Evolutionary conservation across 2,329 filamentous ascomycete species (phyloP).

Genomic region (Phialophora expanda): DNA sequence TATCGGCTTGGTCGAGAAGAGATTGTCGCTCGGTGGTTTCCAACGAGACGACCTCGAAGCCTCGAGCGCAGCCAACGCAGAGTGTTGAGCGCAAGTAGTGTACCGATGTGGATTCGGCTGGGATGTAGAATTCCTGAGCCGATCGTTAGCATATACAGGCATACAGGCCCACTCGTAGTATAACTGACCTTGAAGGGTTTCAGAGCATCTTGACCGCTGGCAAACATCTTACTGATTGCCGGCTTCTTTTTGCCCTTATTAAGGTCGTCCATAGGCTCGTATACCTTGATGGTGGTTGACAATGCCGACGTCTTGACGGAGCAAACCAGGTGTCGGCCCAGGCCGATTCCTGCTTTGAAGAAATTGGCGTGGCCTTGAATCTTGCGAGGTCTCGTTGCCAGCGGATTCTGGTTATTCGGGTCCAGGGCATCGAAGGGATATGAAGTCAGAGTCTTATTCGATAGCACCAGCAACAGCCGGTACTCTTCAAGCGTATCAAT

Average conservation of each 20-base stretch:
- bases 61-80: conserved; percentile 91
- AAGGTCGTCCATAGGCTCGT: conserved; percentile 94
- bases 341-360: conserved; percentile 95
- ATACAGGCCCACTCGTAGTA: not conserved
- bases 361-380: conserved; percentile 98
- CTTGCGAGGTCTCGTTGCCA: conserved; percentile 88
- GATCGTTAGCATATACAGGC: conserved; percentile 35
- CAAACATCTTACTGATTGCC: conserved; percentile 94
- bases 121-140: conserved; percentile 88
- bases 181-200: conserved; percentile 79
- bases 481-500: conserved; percentile 97
- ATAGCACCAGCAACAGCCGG: conserved; percentile 84
- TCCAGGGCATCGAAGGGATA: conserved; percentile 88
- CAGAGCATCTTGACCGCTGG: conserved; percentile 87
- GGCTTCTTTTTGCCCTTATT: conserved; percentile 94
- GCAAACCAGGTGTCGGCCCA: conserved; percentile 92
- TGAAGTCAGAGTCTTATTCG: conserved; percentile 90
- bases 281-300: conserved; percentile 98
- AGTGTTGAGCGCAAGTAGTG: conserved; percentile 97
- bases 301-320: conserved; percentile 93
- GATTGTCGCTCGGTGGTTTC: conserved; percentile 98
- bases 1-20: conserved; percentile 94
- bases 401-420: conserved; percentile 72
- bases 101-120: conserved; percentile 95
- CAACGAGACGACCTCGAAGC: conserved; percentile 95